phyloP scores from a whole-genome alignment of 352 stramenopile species.

The Globisporangium alternatum region DNA sequence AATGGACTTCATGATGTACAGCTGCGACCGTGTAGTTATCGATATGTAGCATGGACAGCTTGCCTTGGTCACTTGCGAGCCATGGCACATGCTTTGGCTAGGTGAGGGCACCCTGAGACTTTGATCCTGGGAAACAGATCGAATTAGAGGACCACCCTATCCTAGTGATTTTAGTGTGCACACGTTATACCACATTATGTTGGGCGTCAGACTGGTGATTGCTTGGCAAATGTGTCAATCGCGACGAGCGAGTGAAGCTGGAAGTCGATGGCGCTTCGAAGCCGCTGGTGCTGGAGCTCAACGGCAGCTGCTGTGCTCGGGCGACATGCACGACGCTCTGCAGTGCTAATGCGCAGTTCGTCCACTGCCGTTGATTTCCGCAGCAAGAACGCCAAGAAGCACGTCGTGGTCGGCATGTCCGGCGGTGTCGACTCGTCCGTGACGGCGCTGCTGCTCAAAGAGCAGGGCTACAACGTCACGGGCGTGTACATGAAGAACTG shows the following conservation, averaged over 20 bases:
- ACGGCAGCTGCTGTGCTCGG: not conserved
- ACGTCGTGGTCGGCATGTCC: slow-evolving; percentile 96
- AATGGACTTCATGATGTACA: no score
- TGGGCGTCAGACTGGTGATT: not conserved
- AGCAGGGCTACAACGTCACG: slow-evolving; percentile 90
- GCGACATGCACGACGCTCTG: not conserved
- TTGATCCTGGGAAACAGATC: not conserved
- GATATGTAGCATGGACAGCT: no score
- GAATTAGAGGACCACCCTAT: not conserved
- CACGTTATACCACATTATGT: not conserved
- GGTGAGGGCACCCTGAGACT: no score
- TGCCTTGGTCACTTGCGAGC: no score
- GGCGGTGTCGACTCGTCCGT: slow-evolving; percentile 98
- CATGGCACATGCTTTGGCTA: no score
- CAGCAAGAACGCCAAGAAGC: slow-evolving; percentile 35
- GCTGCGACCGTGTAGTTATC: no score
- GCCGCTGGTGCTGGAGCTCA: slow-evolving; percentile 4
- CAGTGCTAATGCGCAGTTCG: not conserved
- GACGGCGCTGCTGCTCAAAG: slow-evolving; percentile 88
- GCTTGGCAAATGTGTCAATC: slow-evolving; percentile 9
- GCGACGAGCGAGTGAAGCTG: not conserved
- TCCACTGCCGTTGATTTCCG: not conserved
- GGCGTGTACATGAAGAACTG: slow-evolving; percentile 99
- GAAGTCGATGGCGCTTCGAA: slow-evolving; percentile 6
- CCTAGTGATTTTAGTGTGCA: not conserved